Evolutionary conservation across 2,329 filamentous ascomycete species (phyloP), one percentile per base, ranked within the genome.

Genomic region (Diaporthe ilicicola): DNA sequence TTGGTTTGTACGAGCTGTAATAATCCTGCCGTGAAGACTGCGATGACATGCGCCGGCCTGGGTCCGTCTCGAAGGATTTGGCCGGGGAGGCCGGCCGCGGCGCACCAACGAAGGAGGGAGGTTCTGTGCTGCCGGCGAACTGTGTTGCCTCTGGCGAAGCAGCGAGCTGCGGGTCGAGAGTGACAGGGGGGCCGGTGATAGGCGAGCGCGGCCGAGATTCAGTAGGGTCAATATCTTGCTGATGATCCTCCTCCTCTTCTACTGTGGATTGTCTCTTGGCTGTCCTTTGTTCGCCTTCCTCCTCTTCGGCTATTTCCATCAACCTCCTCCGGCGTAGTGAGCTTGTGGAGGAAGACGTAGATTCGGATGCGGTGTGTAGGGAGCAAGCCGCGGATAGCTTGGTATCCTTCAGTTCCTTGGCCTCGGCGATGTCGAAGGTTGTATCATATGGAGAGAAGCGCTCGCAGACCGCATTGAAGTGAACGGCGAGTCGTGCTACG

Each of bases 301-400:
- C 93, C 82, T 96, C 93, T 82, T 98, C 96, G n/a, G 92, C 91
- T 79, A 98, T 98, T 82, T 97, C 95, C 83, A 95, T 92, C 76
- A 98, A 84, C 75, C 93, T 91, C 76, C 92, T 89, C 77, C 91
- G 88, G 71, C 92, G 90, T 74, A 94, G 85, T 6, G 94, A 97
- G 78, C 93, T 94, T 61, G 90, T 93, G 5, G 94, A 95, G 13
- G 95, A 97, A 32, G 92, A 94, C 75, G 91, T 93, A 24, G 95
- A 97, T 48, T 92, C 92, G 15, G 94, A 94, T 9, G 94, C 94
- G 48, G 95, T 93, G 82, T 98, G 94, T 67, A 98, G 85, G 53
- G 94, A 94, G 82, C 95, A 98, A 67, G 94, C 94, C 39, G 94
- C 91, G 12, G 94, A 95, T 67, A 99, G 88, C 74, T 94, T 93